Percentiles rank a stretch among this genome's conserved stretches.
These are phyloP conservation scores for Diaporthe capsici DNA, from an alignment of 2,329 filamentous ascomycete species.

Conservation along the genomic window DNA sequence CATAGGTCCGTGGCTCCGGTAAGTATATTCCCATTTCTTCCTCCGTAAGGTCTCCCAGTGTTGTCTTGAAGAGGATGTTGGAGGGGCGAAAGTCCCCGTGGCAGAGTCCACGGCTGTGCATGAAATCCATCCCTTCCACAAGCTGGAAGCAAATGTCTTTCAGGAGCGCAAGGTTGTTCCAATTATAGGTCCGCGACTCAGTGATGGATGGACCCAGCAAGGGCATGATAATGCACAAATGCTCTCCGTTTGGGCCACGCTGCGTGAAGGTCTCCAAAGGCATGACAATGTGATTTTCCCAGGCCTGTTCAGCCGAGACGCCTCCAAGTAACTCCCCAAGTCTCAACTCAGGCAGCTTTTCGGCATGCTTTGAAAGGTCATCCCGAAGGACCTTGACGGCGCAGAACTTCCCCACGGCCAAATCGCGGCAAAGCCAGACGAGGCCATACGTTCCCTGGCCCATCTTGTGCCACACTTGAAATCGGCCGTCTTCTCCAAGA, in stretches of 20 bases:
- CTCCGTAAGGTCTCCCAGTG: background rate
- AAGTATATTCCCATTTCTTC: background rate
- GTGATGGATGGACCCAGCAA: background rate
- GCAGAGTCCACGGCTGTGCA: background rate
- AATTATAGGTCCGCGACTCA: background rate
- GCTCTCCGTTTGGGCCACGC: conserved; percentile 1
- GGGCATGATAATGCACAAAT: background rate
- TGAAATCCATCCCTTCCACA: background rate
- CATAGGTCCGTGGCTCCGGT: background rate
- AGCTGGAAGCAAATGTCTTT: conserved; percentile 5
- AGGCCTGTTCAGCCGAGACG: background rate
- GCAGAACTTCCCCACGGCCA: background rate
- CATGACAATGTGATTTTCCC: background rate
- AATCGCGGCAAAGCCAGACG: background rate
- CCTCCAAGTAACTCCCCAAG: background rate
- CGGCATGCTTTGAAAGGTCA: background rate
- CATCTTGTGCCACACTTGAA: conserved; percentile 15
- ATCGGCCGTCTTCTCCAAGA: background rate
- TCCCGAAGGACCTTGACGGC: background rate
- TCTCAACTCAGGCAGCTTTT: background rate
- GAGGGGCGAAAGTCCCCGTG: background rate
- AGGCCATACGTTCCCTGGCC: background rate
- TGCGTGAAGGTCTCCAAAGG: background rate
- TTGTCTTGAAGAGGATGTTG: conserved; percentile 2
- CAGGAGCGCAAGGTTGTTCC: background rate